Evolutionary conservation across 2,329 filamentous ascomycete genomes (phyloP).

Genomic region (Neonectria ditissima): DNA sequence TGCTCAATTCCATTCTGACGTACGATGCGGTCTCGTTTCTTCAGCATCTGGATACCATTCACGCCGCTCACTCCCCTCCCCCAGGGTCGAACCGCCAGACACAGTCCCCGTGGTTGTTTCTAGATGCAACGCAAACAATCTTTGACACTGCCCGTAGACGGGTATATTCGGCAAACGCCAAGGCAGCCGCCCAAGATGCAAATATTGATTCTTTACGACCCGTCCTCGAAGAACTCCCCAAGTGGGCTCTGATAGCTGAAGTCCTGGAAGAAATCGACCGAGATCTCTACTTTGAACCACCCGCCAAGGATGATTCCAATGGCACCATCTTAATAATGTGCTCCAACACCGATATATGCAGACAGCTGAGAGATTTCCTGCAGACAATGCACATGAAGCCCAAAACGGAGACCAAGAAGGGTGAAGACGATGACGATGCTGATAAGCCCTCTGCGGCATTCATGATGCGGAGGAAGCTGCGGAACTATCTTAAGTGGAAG

Average conservation of each 20-base stretch:
- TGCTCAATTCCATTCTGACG: constrained; percentile 84
- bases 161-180: constrained; percentile 81
- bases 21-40: constrained; percentile 93
- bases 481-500: constrained; percentile 92
- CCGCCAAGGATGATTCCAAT: constrained; percentile 83
- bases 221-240: constrained; percentile 92
- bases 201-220: constrained; percentile 75
- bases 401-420: constrained; percentile 58
- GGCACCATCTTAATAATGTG: constrained; percentile 98
- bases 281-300: constrained; percentile 86
- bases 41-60: constrained; percentile 92
- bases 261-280: constrained; percentile 93
- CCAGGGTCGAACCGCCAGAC: constrained; percentile 88
- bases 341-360: constrained; percentile 84
- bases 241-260: constrained; percentile 91
- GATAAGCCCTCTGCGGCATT: constrained; percentile 79
- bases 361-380: constrained; percentile 90
- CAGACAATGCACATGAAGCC: constrained; percentile 87
- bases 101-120: constrained; percentile 94
- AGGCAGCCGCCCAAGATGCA: constrained; percentile 59
- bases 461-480: constrained; percentile 90
- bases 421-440: constrained; percentile 60
- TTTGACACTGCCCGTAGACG: constrained; percentile 90
- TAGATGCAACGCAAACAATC: constrained; percentile 93
- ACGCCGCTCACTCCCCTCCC: constrained; percentile 88